phyloP scores from a whole-genome alignment of 345 rosid species.

The Psidium guajava region DNA sequence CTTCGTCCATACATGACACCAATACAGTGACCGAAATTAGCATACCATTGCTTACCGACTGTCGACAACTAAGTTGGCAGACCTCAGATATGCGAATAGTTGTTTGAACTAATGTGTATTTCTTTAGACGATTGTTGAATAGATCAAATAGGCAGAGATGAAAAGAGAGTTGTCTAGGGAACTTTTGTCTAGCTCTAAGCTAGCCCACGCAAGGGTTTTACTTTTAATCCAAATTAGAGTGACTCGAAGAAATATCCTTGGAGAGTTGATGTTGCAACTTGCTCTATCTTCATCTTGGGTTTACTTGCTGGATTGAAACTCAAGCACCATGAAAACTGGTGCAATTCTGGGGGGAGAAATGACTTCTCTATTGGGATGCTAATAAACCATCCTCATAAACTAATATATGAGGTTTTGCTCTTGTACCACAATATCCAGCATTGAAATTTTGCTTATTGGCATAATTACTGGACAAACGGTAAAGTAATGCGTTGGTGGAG shows the following conservation, averaged over 20 bases:
- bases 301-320: too few relatives aligned
- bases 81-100: neutral
- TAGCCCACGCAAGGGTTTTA: neutral
- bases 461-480: neutral
- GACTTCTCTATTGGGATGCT: too few relatives aligned
- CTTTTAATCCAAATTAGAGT: neutral
- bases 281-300: neutral
- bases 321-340: too few relatives aligned
- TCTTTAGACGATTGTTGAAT: neutral
- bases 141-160: neutral
- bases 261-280: neutral
- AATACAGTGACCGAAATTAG: neutral
- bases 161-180: neutral
- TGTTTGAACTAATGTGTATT: neutral
- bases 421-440: too few relatives aligned
- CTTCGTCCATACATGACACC: neutral
- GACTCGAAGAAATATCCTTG: neutral
- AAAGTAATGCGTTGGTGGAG: neutral
- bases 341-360: too few relatives aligned
- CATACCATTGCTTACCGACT: neutral
- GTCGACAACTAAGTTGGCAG: neutral
- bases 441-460: neutral
- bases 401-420: too few relatives aligned
- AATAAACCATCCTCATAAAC: too few relatives aligned
- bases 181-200: neutral